Evolutionary conservation across 495 filamentous ascomycete genomes (phyloP), one percentile per base, ranked within the genome.

Genomic region (Trichoderma gamsii): DNA sequence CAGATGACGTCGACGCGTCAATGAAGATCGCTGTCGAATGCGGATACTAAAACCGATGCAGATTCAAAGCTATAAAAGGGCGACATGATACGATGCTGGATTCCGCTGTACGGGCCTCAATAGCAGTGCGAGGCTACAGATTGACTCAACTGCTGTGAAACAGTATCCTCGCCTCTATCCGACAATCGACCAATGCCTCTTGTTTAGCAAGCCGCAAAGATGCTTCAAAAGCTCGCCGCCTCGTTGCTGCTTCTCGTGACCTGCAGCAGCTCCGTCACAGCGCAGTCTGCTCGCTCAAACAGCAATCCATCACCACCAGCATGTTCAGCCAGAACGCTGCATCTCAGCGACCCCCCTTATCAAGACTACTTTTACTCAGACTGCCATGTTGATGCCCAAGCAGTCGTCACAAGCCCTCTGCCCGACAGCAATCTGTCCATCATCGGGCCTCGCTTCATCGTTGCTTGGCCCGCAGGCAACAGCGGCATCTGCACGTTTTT

Each of bases 401-500:
- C 86, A 0, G 82, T 88, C 3, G 76, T 89, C 16, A 88, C 86
- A 6, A 84, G 76, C 68, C 85, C 86, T 5, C 73, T 80, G 0
- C 69, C 77, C n/a, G 75, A 81, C 44, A 86, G 81, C 72, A 78
- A 88, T 66, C 78, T 88, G 0, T 79, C 76, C 5, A 70, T 83
- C 51, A 86, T 87, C 67, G 64, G 64, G 8, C 65, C 65, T 27
- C 41, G 65, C 13, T 35, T 66, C n/a, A 23, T 66, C 15, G 65
- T 89, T 52, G 87, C 87, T 13, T 89, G 87, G 87, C 86, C 87
- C 11, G 84, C 86, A 12, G 87, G 87, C 13, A 84, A 89, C 72
- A 88, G 86, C 67, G 87, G 87, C 38, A 77, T 82, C 38, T 79
- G 79, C 8, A 72, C 81, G 3, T 87, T 79, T 72, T 88, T 88